These are phyloP conservation scores for Trypanosoma melophagium DNA, from an alignment of 208 protist species.

Conservation along the genomic window DNA sequence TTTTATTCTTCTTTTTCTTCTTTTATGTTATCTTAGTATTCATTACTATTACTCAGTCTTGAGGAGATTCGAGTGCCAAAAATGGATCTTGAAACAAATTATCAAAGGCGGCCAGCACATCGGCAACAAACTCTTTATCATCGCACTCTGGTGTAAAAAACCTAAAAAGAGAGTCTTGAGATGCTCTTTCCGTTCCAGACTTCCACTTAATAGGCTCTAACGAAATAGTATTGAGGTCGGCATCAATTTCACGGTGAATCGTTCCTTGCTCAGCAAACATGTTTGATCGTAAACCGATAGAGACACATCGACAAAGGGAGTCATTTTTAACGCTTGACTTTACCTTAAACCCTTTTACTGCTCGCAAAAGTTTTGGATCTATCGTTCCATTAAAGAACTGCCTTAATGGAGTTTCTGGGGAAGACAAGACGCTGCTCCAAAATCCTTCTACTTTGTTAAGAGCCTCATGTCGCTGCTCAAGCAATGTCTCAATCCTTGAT, in stretches of 20 bases:
- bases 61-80: constrained; percentile 37
- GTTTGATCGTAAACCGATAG: constrained; percentile 55
- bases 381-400: constrained; percentile 67
- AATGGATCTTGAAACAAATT: constrained; percentile 79
- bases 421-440: constrained; percentile 58
- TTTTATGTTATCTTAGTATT: background rate
- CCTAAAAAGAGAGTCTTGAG: constrained; percentile 70
- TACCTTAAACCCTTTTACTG: constrained; percentile 64
- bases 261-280: constrained; percentile 71
- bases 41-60: constrained; percentile 6
- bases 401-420: constrained; percentile 39
- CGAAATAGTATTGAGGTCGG: constrained; percentile 48
- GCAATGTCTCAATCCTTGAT: constrained; percentile 54
- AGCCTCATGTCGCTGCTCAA: constrained; percentile 47
- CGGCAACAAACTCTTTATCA: constrained; percentile 40
- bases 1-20: background rate
- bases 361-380: constrained; percentile 78
- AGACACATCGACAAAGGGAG: constrained; percentile 47
- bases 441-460: constrained; percentile 53
- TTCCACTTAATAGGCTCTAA: constrained; percentile 75
- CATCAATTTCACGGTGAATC: constrained; percentile 58
- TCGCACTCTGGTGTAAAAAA: constrained; percentile 45
- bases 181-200: constrained; percentile 53
- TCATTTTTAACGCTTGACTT: constrained; percentile 37
- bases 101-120: constrained; percentile 59